Conservation (phyloP, 2,329 filamentous ascomycete genomes). For the Paraphoma chrysanthemicola region DNA sequence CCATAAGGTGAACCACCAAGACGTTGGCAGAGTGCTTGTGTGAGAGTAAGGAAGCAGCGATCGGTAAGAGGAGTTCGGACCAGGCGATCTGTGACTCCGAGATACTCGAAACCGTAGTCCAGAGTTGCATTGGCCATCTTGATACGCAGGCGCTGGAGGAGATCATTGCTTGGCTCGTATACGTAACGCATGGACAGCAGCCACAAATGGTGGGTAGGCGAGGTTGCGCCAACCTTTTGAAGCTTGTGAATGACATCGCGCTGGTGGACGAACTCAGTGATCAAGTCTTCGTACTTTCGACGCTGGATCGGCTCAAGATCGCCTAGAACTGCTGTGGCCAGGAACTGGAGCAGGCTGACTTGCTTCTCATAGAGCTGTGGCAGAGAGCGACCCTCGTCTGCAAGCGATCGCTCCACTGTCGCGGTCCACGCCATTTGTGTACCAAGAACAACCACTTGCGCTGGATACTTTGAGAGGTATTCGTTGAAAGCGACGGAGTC, state of each 20-base stretch:
- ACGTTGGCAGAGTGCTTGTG: slow-evolving; percentile 91
- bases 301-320: slow-evolving; percentile 86
- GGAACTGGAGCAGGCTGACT: slow-evolving; percentile 81
- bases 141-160: slow-evolving; percentile 81
- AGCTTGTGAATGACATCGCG: slow-evolving; percentile 92
- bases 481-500: slow-evolving; percentile 73
- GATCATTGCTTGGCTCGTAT: slow-evolving; percentile 82
- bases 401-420: slow-evolving; percentile 78
- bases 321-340: slow-evolving; percentile 87
- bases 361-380: slow-evolving; percentile 79
- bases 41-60: slow-evolving; percentile 96
- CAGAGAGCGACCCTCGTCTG: slow-evolving; percentile 73
- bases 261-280: slow-evolving; percentile 98
- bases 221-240: slow-evolving; percentile 74
- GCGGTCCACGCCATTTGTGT: slow-evolving; percentile 95
- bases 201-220: slow-evolving; percentile 87
- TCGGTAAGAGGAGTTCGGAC: slow-evolving; percentile 97
- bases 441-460: slow-evolving; percentile 93
- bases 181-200: slow-evolving; percentile 96
- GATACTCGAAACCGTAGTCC: slow-evolving; percentile 96
- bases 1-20: slow-evolving; percentile 97
- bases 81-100: slow-evolving; percentile 93
- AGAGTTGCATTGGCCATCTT: slow-evolving; percentile 97
- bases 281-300: slow-evolving; percentile 98
- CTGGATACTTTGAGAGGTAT: slow-evolving; percentile 87